Conservation (phyloP, 352 stramenopile species). For the Phytophthora podocarpi region DNA sequence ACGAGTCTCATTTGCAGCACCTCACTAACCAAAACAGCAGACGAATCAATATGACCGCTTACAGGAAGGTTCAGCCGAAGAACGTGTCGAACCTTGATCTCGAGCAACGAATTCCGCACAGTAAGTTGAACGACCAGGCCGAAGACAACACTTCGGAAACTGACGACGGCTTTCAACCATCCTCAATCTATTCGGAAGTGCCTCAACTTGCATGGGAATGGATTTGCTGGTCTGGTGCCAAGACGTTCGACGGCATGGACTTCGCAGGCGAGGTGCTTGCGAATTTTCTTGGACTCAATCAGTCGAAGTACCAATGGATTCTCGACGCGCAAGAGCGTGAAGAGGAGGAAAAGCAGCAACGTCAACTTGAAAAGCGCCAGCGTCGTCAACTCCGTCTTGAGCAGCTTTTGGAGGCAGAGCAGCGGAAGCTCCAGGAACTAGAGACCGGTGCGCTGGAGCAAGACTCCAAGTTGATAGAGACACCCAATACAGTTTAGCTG, state of each 20-base stretch:
- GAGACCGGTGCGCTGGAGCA: slow-evolving; percentile 38
- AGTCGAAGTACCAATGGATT: slow-evolving; percentile 87
- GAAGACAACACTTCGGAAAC: slow-evolving; percentile 4
- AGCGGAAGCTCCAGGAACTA: slow-evolving; percentile 68
- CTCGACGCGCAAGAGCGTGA: slow-evolving; percentile 77
- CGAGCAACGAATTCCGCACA: not conserved
- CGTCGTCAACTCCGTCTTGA: slow-evolving; percentile 68
- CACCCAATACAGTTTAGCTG: slow-evolving; percentile 2
- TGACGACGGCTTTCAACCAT: not conserved
- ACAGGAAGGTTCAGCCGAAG: not conserved
- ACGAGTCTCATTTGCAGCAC: not conserved
- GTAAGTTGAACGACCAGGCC: not conserved
- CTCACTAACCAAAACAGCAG: not conserved
- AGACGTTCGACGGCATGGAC: slow-evolving; percentile 72
- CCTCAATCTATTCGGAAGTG: slow-evolving; percentile 14
- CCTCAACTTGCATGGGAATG: slow-evolving; percentile 55
- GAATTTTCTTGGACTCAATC: slow-evolving; percentile 83
- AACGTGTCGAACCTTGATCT: not conserved
- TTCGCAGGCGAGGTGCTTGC: slow-evolving; percentile 83
- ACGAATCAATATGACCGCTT: slow-evolving; percentile 2
- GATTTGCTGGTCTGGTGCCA: slow-evolving; percentile 67
- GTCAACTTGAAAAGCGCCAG: slow-evolving; percentile 63
- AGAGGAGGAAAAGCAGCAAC: slow-evolving; percentile 61
- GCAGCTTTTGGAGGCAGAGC: slow-evolving; percentile 71
- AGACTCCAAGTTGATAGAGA: slow-evolving; percentile 2